A percentile compares a stretch with the other conserved stretches of the same genome.
phyloP scores from a whole-genome alignment of 2,329 filamentous ascomycete genomes.

The Monosporascus sp. region DNA sequence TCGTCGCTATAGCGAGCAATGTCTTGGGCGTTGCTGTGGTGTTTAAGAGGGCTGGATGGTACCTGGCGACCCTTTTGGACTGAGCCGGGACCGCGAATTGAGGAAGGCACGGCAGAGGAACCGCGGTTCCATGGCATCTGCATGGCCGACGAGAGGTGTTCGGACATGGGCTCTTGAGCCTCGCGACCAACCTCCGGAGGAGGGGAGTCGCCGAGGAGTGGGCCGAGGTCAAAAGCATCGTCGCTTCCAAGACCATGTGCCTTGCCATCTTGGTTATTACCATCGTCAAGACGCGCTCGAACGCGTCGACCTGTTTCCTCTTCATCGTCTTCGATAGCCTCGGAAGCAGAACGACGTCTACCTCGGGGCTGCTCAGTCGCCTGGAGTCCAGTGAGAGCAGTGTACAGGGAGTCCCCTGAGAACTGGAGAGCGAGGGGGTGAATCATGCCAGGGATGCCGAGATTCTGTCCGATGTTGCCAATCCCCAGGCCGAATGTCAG shows the following conservation, averaged over 20 bases:
- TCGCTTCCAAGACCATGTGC: conserved; percentile 22
- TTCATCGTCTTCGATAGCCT: conserved; percentile 37
- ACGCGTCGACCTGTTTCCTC: conserved; percentile 32
- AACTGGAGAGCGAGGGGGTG: conserved; percentile 45
- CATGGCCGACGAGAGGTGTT: conserved; percentile 53
- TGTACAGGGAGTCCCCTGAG: conserved; percentile 38
- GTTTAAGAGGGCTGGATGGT: conserved; percentile 35
- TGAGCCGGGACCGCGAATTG: conserved; percentile 35
- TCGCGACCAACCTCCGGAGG: conserved; percentile 37
- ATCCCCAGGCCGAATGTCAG: conserved; percentile 36
- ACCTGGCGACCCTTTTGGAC: conserved; percentile 35
- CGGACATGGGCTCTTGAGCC: conserved; percentile 58
- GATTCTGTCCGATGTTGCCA: conserved; percentile 29
- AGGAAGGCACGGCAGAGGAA: conserved; percentile 43
- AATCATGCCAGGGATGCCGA: conserved; percentile 22
- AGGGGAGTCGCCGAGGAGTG: conserved; percentile 7
- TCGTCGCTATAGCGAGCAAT: conserved; percentile 46
- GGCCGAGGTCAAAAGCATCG: conserved; percentile 12
- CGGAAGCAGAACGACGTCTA: conserved; percentile 35
- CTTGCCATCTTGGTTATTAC: conserved; percentile 13
- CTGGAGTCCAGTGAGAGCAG: conserved; percentile 30
- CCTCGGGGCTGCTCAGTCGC: conserved; percentile 14
- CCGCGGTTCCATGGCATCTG: conserved; percentile 48
- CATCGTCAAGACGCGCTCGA: conserved; percentile 28
- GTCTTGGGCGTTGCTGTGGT: conserved; percentile 30